These are phyloP conservation scores for Cyathus striatus DNA, from an alignment of 768 basidiomycete species.

Conservation along the genomic window DNA sequence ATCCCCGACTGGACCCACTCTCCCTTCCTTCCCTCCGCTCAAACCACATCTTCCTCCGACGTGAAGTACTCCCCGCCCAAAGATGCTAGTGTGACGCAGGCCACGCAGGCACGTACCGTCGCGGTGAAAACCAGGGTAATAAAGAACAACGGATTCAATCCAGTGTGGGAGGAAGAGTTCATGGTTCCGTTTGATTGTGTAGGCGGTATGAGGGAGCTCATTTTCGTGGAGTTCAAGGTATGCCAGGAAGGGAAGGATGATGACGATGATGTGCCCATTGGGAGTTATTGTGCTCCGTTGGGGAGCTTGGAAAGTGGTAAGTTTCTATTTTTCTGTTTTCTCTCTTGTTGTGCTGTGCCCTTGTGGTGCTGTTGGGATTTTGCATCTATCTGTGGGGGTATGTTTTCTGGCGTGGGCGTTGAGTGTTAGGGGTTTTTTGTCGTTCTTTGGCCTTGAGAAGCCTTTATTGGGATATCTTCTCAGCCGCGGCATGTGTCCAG, in stretches of 20 bases:
- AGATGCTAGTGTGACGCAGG: constrained; percentile 14
- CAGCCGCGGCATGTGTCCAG: no score
- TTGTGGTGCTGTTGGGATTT: no score
- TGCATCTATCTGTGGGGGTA: no score
- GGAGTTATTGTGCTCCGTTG: constrained; percentile 68
- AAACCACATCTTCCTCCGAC: constrained; percentile 6
- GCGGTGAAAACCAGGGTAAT: constrained; percentile 56
- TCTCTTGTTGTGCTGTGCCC: no score
- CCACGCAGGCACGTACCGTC: constrained; percentile 38
- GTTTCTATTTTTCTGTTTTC: no score
- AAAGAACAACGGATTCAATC: constrained; percentile 91
- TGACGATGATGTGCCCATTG: constrained; percentile 62
- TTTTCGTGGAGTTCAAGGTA: constrained; percentile 80
- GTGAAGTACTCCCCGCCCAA: constrained; percentile 14
- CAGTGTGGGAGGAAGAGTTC: constrained; percentile 74
- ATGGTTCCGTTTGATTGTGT: constrained; percentile 70
- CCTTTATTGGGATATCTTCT: no score
- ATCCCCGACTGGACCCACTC: constrained; percentile 62
- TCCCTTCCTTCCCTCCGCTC: constrained; percentile 18
- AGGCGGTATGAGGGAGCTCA: constrained; percentile 69
- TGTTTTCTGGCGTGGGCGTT: no score
- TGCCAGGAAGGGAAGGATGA: constrained; percentile 52
- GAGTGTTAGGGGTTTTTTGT: no score
- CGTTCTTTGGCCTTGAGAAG: not conserved
- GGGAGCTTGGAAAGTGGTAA: constrained; percentile 69